Conservation (phyloP, 495 filamentous ascomycete genomes). For the Aspergillus haitiensis region DNA sequence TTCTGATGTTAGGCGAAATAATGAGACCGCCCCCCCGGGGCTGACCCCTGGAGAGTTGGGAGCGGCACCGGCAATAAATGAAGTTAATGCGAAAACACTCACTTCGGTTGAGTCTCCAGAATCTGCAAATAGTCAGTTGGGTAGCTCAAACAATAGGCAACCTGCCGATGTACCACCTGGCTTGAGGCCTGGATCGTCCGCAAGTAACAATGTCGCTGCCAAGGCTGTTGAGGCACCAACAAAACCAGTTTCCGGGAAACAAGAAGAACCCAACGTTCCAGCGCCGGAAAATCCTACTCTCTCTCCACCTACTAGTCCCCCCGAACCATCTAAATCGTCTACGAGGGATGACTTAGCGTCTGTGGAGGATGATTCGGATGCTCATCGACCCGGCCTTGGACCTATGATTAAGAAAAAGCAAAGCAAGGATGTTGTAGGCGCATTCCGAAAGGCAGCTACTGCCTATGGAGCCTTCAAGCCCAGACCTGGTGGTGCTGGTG, state of each 20-base stretch:
- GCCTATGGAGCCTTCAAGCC: conserved; percentile 84
- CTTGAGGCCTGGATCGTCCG: conserved; percentile 26
- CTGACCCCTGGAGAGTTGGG: conserved; percentile 32
- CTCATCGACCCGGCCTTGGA: conserved; percentile 73
- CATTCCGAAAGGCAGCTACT: conserved; percentile 81
- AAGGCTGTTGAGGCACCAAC: conserved; percentile 23
- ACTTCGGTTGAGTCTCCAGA: conserved; percentile 17
- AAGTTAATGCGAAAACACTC: conserved; percentile 22
- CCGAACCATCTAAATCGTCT: conserved; percentile 26
- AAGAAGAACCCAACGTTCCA: conserved; percentile 16
- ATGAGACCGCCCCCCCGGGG: conserved; percentile 35
- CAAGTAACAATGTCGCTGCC: conserved; percentile 21
- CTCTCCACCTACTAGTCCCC: conserved; percentile 19
- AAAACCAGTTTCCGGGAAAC: conserved; percentile 8
- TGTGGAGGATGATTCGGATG: conserved; percentile 50
- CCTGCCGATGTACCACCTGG: conserved; percentile 26
- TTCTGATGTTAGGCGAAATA: conserved; percentile 27
- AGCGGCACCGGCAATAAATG: conserved; percentile 31
- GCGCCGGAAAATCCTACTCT: conserved; percentile 4
- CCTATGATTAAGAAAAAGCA: conserved; percentile 88
- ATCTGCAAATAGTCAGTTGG: conserved; percentile 22
- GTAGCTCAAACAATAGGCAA: conserved; percentile 12
- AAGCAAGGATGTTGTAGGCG: conserved; percentile 66
- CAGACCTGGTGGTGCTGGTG: conserved; percentile 75
- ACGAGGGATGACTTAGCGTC: conserved; percentile 49